A percentile compares a stretch with the other conserved stretches of the same genome.
Conservation (phyloP, 306 rosid species). For the Inga oerstediana region DNA sequence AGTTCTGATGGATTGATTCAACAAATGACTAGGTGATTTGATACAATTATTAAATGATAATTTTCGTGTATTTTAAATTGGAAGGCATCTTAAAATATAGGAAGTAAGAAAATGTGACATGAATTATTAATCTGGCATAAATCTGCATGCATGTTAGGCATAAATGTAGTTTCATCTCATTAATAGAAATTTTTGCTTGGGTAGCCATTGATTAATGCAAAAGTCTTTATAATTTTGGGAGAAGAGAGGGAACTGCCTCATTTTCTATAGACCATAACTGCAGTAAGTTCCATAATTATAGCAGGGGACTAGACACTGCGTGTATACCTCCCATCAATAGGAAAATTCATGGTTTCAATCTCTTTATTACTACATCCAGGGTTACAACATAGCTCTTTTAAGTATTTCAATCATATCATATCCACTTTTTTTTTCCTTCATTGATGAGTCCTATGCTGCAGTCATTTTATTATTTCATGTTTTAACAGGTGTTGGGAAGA, state of each 20-base stretch:
- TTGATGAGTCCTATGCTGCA: neutral
- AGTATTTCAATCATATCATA: neutral
- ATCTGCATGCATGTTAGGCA: neutral
- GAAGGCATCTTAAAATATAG: neutral
- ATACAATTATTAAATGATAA: neutral
- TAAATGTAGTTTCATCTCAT: neutral
- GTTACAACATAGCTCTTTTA: neutral
- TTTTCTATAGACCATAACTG: neutral
- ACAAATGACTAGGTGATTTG: slow-evolving; percentile 18
- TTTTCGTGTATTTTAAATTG: neutral
- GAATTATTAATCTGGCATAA: neutral
- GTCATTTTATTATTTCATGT: neutral
- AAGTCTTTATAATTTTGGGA: neutral
- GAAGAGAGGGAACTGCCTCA: neutral
- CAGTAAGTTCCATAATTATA: neutral
- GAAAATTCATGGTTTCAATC: neutral
- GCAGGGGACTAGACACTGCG: neutral
- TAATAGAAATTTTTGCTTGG: neutral
- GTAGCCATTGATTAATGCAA: neutral
- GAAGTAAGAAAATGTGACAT: slow-evolving; percentile 17
- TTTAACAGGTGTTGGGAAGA: slow-evolving; percentile 70
- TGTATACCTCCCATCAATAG: neutral
- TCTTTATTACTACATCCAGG: neutral
- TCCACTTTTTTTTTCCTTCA: neutral
- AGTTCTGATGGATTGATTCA: slow-evolving; percentile 13